Percentiles rank a stretch among this genome's conserved stretches.
These are phyloP conservation scores for Sporodiniella umbellata DNA, from an alignment of 371 early-diverging fungal species.

Conservation along the genomic window DNA sequence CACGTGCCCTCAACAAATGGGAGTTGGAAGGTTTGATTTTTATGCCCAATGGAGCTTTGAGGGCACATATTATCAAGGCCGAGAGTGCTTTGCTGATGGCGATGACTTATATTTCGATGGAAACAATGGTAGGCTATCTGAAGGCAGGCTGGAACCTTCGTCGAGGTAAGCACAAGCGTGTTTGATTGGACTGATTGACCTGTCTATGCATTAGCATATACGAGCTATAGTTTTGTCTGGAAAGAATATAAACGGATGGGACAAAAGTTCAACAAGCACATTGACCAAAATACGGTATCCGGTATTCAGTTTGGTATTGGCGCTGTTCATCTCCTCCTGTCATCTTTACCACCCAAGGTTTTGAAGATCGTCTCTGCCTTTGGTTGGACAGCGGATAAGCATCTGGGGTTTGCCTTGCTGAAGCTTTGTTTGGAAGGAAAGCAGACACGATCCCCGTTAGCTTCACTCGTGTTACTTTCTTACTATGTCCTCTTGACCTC, in stretches of 20 bases:
- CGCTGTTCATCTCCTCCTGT: constrained; percentile 55
- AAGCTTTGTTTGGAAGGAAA: constrained; percentile 52
- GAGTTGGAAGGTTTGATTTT: constrained; percentile 24
- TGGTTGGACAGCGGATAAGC: constrained; percentile 57
- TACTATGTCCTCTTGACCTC: constrained; percentile 35
- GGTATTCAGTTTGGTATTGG: constrained; percentile 55
- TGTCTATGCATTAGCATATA: constrained; percentile 29
- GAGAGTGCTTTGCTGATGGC: constrained; percentile 57
- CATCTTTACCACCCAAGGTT: constrained; percentile 56
- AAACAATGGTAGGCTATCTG: constrained; percentile 56
- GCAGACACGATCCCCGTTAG: constrained; percentile 55
- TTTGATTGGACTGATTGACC: too few species aligned
- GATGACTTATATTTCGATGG: constrained; percentile 52
- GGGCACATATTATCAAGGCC: constrained; percentile 60
- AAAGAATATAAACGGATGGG: constrained; percentile 51
- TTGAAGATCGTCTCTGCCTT: constrained; percentile 54
- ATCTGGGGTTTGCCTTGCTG: constrained; percentile 56
- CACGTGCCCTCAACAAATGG: constrained; percentile 26
- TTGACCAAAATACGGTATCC: constrained; percentile 43
- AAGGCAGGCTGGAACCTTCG: constrained; percentile 59
- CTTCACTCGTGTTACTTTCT: constrained; percentile 50
- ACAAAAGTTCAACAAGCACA: constrained; percentile 31
- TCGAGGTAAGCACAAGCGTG: constrained; percentile 42
- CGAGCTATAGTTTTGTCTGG: constrained; percentile 47
- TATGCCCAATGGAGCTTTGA: constrained; percentile 54